These are phyloP conservation scores for Ramaria rubella DNA, from an alignment of 768 basidiomycete genomes.

Conservation along the genomic window DNA sequence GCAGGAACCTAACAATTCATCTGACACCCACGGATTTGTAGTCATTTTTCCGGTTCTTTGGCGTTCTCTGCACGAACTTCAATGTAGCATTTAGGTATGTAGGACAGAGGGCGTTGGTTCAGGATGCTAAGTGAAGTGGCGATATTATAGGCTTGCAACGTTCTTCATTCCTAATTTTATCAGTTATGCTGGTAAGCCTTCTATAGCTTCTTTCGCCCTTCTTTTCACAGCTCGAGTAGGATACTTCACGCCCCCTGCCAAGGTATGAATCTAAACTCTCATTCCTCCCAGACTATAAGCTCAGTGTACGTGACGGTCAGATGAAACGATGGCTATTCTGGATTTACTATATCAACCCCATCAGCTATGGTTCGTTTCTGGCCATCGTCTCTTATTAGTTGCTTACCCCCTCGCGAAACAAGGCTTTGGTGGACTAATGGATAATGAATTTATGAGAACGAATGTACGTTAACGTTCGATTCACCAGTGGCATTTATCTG, in stretches of 20 bases:
- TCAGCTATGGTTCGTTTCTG: conserved; percentile 52
- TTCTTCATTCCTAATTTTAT: conserved; percentile 76
- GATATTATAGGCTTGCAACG: too few species aligned
- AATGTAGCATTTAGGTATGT: conserved; percentile 42
- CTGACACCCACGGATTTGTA: too few species aligned
- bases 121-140: conserved; percentile 17
- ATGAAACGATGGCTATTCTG: conserved; percentile 85
- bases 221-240: background rate
- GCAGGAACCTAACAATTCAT: too few species aligned
- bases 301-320: conserved; percentile 51
- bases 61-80: conserved; percentile 44
- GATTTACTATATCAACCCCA: conserved; percentile 80
- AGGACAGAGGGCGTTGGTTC: conserved; percentile 13
- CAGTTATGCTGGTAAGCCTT: conserved; percentile 55
- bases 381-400: background rate
- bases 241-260: conserved; percentile 1
- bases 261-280: background rate
- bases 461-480: conserved; percentile 36
- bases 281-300: background rate
- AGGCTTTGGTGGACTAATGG: conserved; percentile 74
- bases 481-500: conserved; percentile 4
- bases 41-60: conserved; percentile 9
- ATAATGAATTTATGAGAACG: conserved; percentile 78
- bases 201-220: background rate
- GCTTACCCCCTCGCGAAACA: background rate